A percentile compares a stretch with the other conserved stretches of the same genome.
phyloP scores from a whole-genome alignment of 345 rosid species.

The Linum usitatissimum region DNA sequence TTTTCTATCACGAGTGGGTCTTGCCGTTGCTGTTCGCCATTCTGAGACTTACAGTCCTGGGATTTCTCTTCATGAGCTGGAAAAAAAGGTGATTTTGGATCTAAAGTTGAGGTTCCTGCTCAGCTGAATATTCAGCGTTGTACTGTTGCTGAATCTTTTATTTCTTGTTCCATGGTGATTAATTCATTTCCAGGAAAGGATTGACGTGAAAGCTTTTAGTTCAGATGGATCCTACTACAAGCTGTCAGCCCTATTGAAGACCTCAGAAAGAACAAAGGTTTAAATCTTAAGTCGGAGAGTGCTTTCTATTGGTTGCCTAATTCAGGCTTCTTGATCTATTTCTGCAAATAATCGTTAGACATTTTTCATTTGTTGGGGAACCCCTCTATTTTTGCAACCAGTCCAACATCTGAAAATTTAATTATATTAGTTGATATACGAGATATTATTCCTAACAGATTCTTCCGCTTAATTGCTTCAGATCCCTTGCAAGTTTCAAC shows the following conservation, averaged over 20 bases:
- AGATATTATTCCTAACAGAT: too few relatives aligned
- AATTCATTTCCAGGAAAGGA: conserved; percentile 59
- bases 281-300: conserved; percentile 11
- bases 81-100: conserved; percentile 64
- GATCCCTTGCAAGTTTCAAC: too few relatives aligned
- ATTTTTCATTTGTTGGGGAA: too few relatives aligned
- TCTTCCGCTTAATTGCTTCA: too few relatives aligned
- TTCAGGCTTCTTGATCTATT: not conserved
- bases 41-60: conserved; percentile 83
- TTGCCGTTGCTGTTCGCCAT: conserved; percentile 65
- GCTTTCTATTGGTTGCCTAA: not conserved
- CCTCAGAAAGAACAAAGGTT: conserved; percentile 96
- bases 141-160: conserved; percentile 1
- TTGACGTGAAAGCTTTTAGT: conserved; percentile 69
- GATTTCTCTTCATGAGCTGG: conserved; percentile 88
- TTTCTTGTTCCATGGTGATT: conserved; percentile 5
- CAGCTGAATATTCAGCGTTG: conserved; percentile 2
- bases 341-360: not conserved
- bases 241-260: conserved; percentile 80
- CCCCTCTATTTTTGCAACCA: not conserved
- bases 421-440: too few relatives aligned
- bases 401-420: too few relatives aligned
- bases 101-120: not conserved
- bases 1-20: conserved; percentile 64
- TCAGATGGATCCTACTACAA: conserved; percentile 77